A percentile compares a stretch with the other conserved stretches of the same genome.
phyloP scores from a whole-genome alignment of 2,329 filamentous ascomycete genomes.

The Aspergillus viridinutans region DNA sequence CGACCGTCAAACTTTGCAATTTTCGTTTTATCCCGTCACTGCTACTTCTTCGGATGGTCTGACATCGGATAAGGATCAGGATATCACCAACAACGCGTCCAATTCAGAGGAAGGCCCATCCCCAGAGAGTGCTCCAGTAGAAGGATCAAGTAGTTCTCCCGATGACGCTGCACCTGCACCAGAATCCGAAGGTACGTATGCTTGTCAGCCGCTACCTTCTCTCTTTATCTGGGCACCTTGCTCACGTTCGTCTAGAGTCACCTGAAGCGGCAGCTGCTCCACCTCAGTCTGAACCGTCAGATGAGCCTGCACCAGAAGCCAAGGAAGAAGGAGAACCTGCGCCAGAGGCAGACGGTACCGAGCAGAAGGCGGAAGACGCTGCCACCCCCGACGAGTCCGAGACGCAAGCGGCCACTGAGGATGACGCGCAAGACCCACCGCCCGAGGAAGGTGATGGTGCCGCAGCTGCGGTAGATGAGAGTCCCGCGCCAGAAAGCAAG shows the following conservation, averaged over 20 bases:
- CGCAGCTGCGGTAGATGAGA: conserved; percentile 2
- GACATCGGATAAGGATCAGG: conserved; percentile 36
- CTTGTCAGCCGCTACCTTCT: neutral
- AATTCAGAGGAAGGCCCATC: conserved; percentile 21
- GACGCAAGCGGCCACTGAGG: conserved; percentile 10
- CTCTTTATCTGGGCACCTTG: neutral
- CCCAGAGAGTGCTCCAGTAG: conserved; percentile 16
- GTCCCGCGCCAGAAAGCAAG: conserved; percentile 4
- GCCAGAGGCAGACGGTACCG: conserved; percentile 7
- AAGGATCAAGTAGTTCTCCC: conserved; percentile 19
- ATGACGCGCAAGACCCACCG: conserved; percentile 7
- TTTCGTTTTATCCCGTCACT: conserved; percentile 34
- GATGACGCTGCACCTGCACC: conserved; percentile 22
- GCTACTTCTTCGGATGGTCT: conserved; percentile 27
- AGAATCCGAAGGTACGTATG: conserved; percentile 29
- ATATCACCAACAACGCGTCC: conserved; percentile 28
- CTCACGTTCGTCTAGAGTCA: conserved; percentile 15
- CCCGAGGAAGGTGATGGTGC: neutral
- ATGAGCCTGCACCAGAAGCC: conserved; percentile 16
- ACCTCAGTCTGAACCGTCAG: conserved; percentile 20
- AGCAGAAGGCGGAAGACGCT: conserved; percentile 7
- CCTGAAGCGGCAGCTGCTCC: conserved; percentile 26
- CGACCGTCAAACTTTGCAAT: conserved; percentile 37
- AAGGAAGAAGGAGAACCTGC: conserved; percentile 16
- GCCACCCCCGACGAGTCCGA: conserved; percentile 7